Base-by-base conservation (phyloP, 306 rosid genomes). In the Glycine tomentella region DNA sequence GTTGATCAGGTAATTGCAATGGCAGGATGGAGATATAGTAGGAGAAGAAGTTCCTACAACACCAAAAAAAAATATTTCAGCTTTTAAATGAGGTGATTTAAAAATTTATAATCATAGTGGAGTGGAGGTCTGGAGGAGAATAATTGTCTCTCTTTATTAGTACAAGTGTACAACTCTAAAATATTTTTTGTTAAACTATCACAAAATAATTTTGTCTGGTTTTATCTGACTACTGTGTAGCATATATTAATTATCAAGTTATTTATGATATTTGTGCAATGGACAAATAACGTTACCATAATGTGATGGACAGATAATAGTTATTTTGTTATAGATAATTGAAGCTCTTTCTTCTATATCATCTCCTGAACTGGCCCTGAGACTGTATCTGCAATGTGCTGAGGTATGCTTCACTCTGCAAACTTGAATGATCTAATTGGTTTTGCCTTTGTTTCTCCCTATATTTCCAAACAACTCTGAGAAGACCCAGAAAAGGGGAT, bases 361-460 rank as follows among this genome's bases (percentile, higher is more conserved):
- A 62, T 90, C 90, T 45, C 91, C 99, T 59, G 99, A 96, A 77
- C 88, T 96, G 72, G 96, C 98, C 8, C 81, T 96, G 74, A 89
- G 97, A 78, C 77, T 96, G 75, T 93, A 92, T 81, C 82, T 96
- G 85, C 99, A 96, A 87, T 96, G 99, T 88, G 97, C 99, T 34
- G 99, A 93, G 99, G 99, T 95, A 89, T 65, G 48, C 69, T 62
- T 72, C 81, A 74, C 76, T 71, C 76, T 81, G 25, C 52, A 74
- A 68, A 77, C 70, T 64, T 59, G 58, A 64, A 74, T 52, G 72
- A 57, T 76, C 72, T 77, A 77, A 85, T 74, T 16, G 9, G 8
- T 77, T 75, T 83, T 0, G 7, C 73, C 67, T 70, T 56, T 81
- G 69, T 80, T 46, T 73, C 71, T 81, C 72, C 70, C 42, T 68